A percentile compares a stretch with the other conserved stretches of the same genome.
phyloP scores from a whole-genome alignment of 2,329 filamentous ascomycete species.

The Scedosporium dehoogii region DNA sequence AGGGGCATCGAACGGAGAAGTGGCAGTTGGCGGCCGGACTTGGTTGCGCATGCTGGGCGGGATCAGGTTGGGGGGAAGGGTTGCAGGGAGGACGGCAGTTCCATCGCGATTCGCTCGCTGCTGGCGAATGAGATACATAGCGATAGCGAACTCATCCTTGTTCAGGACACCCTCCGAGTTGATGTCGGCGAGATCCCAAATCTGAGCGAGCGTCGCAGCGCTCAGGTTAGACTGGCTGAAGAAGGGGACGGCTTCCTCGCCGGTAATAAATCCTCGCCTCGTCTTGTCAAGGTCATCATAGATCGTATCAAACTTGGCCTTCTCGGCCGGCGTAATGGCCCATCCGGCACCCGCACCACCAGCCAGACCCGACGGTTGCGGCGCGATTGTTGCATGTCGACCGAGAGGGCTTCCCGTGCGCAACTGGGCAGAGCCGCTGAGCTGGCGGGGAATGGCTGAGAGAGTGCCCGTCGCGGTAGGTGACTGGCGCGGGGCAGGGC shows the following conservation, averaged over 20 bases:
- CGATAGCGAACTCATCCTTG: conserved; percentile 88
- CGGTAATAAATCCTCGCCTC: conserved; percentile 75
- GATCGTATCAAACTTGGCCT: conserved; percentile 76
- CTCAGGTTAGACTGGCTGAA: conserved; percentile 85
- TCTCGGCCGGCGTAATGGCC: conserved; percentile 75
- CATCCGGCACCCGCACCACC: conserved; percentile 46
- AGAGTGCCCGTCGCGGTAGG: conserved; percentile 43
- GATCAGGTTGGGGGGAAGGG: conserved; percentile 71
- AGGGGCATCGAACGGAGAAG: conserved; percentile 43
- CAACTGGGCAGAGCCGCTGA: conserved; percentile 61
- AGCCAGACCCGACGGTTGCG: conserved; percentile 30
- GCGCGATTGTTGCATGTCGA: conserved; percentile 32
- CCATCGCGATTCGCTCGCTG: conserved; percentile 65
- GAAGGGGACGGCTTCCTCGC: conserved; percentile 89
- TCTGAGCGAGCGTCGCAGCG: conserved; percentile 82
- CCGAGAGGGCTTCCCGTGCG: conserved; percentile 50
- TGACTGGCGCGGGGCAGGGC: conserved; percentile 32
- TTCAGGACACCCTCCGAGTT: conserved; percentile 79
- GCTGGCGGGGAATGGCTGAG: conserved; percentile 69
- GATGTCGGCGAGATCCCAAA: conserved; percentile 96
- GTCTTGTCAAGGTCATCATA: conserved; percentile 76
- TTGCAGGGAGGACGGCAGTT: conserved; percentile 53
- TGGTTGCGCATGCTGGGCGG: conserved; percentile 75
- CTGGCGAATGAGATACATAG: conserved; percentile 93
- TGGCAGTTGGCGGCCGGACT: conserved; percentile 37